Base-by-base conservation (phyloP, 305 asterid genomes). In the Fraxinus baroniana region DNA sequence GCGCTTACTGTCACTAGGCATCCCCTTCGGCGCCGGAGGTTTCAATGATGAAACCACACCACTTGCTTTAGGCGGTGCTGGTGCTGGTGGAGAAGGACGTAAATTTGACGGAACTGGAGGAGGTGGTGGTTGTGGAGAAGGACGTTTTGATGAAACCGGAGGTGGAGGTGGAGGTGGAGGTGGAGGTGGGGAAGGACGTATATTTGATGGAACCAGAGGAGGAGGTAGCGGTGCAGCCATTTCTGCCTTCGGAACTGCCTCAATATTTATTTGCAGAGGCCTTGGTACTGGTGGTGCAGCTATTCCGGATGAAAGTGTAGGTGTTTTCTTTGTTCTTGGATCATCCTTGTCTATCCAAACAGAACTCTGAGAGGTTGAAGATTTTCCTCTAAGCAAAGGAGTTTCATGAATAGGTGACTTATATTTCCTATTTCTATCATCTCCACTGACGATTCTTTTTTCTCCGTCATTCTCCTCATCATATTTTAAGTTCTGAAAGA, bases 381-480 rank as follows among this genome's bases (percentile, higher is more conserved):
- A 86, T 78, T 87, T 85, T 71, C 93, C 93, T 76, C 88, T 84
- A 32, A 88, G 88, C 60, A 88, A 79, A 60, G 89, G 93, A 30
- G 79, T 49, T 84, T 92, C 97, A 62, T 89, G 97, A 10, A 81
- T 80, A 4, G 91, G 88, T 18, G 88, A 81, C 62, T 82, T 76
- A 44, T 26, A 80, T 78, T 36, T 80, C 64, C 78, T 88, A 4
- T 86, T 87, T 71, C 83, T 86, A 9, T 75, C 86, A 1, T 78
- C 30, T 41, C 77, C 26, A 79, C 86, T 83, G 5, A 85, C 91
- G 22, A 88, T 77, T 49, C 88, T 89, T 71, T 90, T 90, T 75
- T 89, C 94, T 33, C 90, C 94, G 26, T 87, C 93, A 35, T 86
- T 78, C 41, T 32, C 76, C 32, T 85, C 84, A 72, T 88, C 94